phyloP scores from a whole-genome alignment of 495 filamentous ascomycete species.

The Hyaloscypha variabilis region DNA sequence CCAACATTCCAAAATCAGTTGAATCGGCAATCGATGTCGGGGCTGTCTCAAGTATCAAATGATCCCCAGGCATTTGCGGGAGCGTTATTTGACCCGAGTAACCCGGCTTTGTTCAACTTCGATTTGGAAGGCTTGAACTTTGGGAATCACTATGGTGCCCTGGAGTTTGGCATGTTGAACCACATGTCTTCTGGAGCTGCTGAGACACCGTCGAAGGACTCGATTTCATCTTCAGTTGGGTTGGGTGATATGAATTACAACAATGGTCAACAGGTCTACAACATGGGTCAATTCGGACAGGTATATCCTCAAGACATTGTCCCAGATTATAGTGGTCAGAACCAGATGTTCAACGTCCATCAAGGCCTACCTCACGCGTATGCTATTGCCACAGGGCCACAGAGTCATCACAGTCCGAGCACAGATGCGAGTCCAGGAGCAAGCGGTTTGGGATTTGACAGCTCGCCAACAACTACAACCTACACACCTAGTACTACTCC shows the following conservation, averaged over 20 bases:
- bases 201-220: slow-evolving; percentile 74
- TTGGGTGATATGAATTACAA: slow-evolving; percentile 37
- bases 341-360: slow-evolving; percentile 17
- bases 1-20: slow-evolving; percentile 61
- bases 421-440: slow-evolving; percentile 33
- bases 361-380: slow-evolving; percentile 61
- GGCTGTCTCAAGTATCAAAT: slow-evolving; percentile 40
- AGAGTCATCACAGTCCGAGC: slow-evolving; percentile 63
- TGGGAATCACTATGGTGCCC: slow-evolving; percentile 88
- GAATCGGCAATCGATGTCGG: slow-evolving; percentile 31
- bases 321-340: slow-evolving; percentile 22
- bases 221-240: slow-evolving; percentile 29
- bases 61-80: slow-evolving; percentile 51
- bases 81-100: slow-evolving; percentile 82
- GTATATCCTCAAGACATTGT: slow-evolving; percentile 31
- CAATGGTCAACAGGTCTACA: slow-evolving; percentile 43
- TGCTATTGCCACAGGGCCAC: slow-evolving; percentile 69
- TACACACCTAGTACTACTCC: slow-evolving; percentile 20
- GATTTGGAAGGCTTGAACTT: slow-evolving; percentile 93
- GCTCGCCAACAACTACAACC: slow-evolving; percentile 26
- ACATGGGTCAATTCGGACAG: slow-evolving; percentile 27
- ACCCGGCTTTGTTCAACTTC: slow-evolving; percentile 90
- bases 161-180: slow-evolving; percentile 92
- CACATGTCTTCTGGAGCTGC: slow-evolving; percentile 89
- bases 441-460: slow-evolving; percentile 27